Conservation (phyloP, 1,139 yeast genomes). For the Torulaspora globosa region DNA sequence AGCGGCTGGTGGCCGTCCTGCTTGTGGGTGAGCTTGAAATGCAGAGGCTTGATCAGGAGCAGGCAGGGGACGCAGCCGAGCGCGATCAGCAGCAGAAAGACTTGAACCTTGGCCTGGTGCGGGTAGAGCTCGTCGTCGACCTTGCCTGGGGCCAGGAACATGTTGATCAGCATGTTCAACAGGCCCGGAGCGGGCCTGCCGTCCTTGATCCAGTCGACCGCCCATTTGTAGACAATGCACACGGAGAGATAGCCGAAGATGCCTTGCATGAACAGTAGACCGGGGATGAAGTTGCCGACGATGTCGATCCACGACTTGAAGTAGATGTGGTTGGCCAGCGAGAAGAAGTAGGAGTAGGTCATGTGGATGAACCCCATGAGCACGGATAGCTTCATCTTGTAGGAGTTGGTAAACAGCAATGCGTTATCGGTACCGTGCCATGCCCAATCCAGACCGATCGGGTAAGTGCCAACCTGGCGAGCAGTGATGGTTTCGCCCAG, state of each 20-base stretch:
- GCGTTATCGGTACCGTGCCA: constrained; percentile 98
- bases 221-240: constrained; percentile 90
- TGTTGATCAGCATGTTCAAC: constrained; percentile 88
- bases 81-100: constrained; percentile 68
- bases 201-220: constrained; percentile 79
- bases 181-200: constrained; percentile 85
- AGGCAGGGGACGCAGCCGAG: constrained; percentile 94
- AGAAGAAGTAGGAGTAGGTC: constrained; percentile 84
- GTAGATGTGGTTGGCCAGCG: constrained; percentile 72
- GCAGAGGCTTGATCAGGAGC: constrained; percentile 79
- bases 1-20: constrained; percentile 36
- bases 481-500: constrained; percentile 63
- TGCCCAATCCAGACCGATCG: constrained; percentile 84
- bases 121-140: constrained; percentile 79
- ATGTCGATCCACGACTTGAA: constrained; percentile 79
- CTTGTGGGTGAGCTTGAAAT: constrained; percentile 48
- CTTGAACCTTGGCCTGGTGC: constrained; percentile 80
- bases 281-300: constrained; percentile 90
- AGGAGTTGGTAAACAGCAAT: constrained; percentile 83
- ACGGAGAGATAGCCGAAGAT: constrained; percentile 87
- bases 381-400: constrained; percentile 92
- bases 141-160: constrained; percentile 91
- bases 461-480: constrained; percentile 60
- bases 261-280: constrained; percentile 89
- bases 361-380: constrained; percentile 93